Base-by-base conservation (phyloP, 1,284 basidiomycete genomes). In the Cutaneotrichosporon cyanovorans region DNA sequence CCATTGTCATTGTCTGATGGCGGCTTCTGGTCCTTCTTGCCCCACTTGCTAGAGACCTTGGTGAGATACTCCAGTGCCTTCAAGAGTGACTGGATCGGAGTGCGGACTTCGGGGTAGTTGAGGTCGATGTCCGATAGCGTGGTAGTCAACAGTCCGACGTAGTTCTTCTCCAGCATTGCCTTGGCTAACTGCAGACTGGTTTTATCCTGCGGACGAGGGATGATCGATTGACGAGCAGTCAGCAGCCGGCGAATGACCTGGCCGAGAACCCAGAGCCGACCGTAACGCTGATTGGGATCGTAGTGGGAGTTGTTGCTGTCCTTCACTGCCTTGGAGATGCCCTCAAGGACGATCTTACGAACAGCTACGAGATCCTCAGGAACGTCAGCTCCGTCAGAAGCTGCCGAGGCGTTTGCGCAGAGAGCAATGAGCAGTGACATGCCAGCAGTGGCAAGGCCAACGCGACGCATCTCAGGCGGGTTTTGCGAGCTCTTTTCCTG, bases 91-190 rank as follows among this genome's bases (percentile, higher is more conserved):
- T 85, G 83, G 15, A 98, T 82, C 22, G 97, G 77, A 32, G 80
- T 79, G 48, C 85, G 83, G 56, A 96, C 82, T 58, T 92, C 84
- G 2, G 95, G 95, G 71, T 92, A 93, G 66, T 96, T 95, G 43
- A 97, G 78, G 64, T 99, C 95, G 32, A 96, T 82, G 48, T 99
- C 95, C 7, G 87, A 84, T 9, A 97, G 77, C 11, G 90, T 85
- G 42, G 77, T 84, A 0, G 95, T 97, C 28, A 99, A 75, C 4
- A 85, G 83, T 6, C 85, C 79, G 18, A 97, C 95, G 61, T 87
- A 95, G 65, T 89, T 90, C 76, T 97, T 96, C 75, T 99, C 95
- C 37, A 99, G 74, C 95, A 99, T 98, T 54, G 92, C 80, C 74
- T 97, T 98, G 35, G 95, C 90, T 36, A 92, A 87, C 49, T 79